These are phyloP conservation scores for Flagelloscypha sp. DNA, from an alignment of 768 basidiomycete genomes.

Conservation along the genomic window DNA sequence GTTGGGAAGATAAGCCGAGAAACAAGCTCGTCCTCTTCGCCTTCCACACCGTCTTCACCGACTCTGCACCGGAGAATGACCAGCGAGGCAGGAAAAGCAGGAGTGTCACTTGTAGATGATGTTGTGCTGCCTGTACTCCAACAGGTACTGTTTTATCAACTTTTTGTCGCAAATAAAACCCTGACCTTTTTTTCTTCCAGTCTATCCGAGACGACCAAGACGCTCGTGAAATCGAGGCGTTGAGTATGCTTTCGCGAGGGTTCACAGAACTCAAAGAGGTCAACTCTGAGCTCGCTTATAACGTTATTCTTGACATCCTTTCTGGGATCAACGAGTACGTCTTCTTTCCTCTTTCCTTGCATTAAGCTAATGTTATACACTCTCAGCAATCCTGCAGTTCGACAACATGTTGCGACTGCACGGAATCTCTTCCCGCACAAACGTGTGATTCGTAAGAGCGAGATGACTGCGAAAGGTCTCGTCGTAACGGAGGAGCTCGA, in stretches of 20 bases:
- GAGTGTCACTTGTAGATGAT: slow-evolving; percentile 66
- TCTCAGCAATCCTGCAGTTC: slow-evolving; percentile 64
- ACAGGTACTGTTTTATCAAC: slow-evolving; percentile 39
- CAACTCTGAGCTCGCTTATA: slow-evolving; percentile 82
- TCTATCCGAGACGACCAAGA: slow-evolving; percentile 79
- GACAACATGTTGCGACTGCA: slow-evolving; percentile 77
- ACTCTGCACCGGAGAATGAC: slow-evolving; percentile 38
- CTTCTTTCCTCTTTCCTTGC: slow-evolving; percentile 1
- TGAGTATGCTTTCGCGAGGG: slow-evolving; percentile 84
- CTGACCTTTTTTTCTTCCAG: slow-evolving; percentile 26
- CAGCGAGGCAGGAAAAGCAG: slow-evolving; percentile 59
- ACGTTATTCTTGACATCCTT: slow-evolving; percentile 81
- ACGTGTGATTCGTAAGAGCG: slow-evolving; percentile 69
- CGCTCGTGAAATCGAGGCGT: slow-evolving; percentile 78
- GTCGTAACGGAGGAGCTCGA: slow-evolving; percentile 79
- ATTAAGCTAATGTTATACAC: slow-evolving; percentile 6
- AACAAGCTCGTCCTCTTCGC: slow-evolving; percentile 30
- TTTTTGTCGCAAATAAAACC: neutral
- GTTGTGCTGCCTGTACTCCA: slow-evolving; percentile 75
- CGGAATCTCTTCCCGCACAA: slow-evolving; percentile 74
- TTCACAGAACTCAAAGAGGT: slow-evolving; percentile 79
- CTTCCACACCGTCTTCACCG: slow-evolving; percentile 41
- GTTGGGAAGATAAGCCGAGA: slow-evolving; percentile 67
- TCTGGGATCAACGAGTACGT: slow-evolving; percentile 87
- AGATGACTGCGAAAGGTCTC: slow-evolving; percentile 79